A percentile compares a stretch with the other conserved stretches of the same genome.
Conservation (phyloP, 2,329 filamentous ascomycete genomes). For the Chaetomium sp. region DNA sequence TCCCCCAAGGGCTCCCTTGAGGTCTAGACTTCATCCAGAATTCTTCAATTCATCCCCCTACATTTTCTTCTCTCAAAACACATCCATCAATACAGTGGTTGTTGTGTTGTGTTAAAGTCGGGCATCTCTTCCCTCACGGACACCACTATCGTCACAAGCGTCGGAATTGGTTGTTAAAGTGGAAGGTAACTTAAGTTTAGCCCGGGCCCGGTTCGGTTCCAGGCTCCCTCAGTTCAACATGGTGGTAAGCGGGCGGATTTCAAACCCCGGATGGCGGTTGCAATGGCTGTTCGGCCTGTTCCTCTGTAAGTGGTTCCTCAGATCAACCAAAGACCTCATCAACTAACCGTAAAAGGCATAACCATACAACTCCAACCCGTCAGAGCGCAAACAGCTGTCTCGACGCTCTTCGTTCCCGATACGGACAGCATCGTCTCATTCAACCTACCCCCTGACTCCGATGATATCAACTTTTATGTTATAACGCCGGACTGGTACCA, state of each 20-base stretch:
- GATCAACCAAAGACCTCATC: neutral
- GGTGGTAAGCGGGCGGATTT: neutral
- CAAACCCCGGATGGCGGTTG: neutral
- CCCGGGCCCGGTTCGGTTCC: neutral
- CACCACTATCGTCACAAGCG: neutral
- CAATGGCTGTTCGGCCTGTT: constrained; percentile 19
- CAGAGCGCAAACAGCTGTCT: constrained; percentile 25
- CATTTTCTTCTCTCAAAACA: neutral
- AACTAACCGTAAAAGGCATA: constrained; percentile 11
- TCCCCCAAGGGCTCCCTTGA: too few relatives aligned
- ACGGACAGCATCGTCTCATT: constrained; percentile 34
- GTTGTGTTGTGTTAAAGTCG: neutral
- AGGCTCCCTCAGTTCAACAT: neutral
- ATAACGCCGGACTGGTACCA: constrained; percentile 33
- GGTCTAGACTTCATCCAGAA: neutral
- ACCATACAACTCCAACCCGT: constrained; percentile 14
- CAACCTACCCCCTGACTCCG: constrained; percentile 33
- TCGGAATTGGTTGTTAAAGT: neutral
- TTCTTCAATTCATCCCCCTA: neutral
- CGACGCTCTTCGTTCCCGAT: constrained; percentile 32
- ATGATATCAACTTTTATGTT: constrained; percentile 38
- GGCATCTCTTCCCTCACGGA: neutral
- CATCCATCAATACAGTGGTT: neutral
- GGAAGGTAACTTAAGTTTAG: neutral
- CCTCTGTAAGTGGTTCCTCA: constrained; percentile 15